phyloP scores from a whole-genome alignment of 2,329 filamentous ascomycete genomes.

The Domatiomyces globalis region DNA sequence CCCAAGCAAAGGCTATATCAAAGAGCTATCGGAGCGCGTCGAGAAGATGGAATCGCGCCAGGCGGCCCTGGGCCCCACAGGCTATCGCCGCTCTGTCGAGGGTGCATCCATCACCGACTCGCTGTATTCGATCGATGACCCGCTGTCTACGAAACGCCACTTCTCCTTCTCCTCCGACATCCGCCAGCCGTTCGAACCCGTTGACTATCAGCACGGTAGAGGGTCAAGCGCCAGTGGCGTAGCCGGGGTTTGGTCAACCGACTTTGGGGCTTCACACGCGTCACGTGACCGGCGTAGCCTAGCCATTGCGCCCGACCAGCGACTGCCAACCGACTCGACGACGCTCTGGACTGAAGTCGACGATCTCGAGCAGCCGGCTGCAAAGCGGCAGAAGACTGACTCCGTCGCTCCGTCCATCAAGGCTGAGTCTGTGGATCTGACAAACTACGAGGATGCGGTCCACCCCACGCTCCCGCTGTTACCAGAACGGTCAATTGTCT shows the following conservation, averaged over 20 bases:
- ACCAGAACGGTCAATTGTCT: slow-evolving; percentile 4
- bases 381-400: slow-evolving; percentile 9
- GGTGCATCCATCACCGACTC: slow-evolving; percentile 24
- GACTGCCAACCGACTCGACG: slow-evolving; percentile 2
- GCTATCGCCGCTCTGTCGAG: slow-evolving; percentile 26
- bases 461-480: slow-evolving; percentile 15
- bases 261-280: not conserved
- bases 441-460: slow-evolving; percentile 12
- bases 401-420: slow-evolving; percentile 2
- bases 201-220: slow-evolving; percentile 11
- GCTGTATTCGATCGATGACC: slow-evolving; percentile 37
- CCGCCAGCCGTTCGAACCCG: slow-evolving; percentile 22
- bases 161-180: slow-evolving; percentile 31
- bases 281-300: slow-evolving; percentile 12
- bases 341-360: slow-evolving; percentile 5
- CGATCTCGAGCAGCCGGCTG: slow-evolving; percentile 2
- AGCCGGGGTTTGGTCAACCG: slow-evolving; percentile 4
- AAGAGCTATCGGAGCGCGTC: slow-evolving; percentile 74
- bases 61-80: slow-evolving; percentile 28
- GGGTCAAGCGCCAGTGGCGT: slow-evolving; percentile 11
- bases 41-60: slow-evolving; percentile 71
- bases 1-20: slow-evolving; percentile 83
- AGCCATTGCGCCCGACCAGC: slow-evolving; percentile 17
- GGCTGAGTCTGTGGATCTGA: slow-evolving; percentile 3
- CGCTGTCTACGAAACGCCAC: slow-evolving; percentile 30